Evolutionary conservation across 257 asterid species (phyloP).

Genomic region (Rehmannia glutinosa): DNA sequence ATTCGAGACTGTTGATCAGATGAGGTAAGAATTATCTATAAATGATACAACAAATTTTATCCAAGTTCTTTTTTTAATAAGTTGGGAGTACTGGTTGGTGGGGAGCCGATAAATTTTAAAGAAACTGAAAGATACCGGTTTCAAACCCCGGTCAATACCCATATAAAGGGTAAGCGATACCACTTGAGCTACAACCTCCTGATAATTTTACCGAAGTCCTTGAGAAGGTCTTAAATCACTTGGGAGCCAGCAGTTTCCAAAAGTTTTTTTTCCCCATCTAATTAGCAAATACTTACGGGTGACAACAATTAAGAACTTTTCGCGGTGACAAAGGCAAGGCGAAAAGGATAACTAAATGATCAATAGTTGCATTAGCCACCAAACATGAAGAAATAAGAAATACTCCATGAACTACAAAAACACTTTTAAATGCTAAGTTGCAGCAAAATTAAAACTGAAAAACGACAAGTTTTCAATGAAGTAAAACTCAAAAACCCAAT

Average conservation of each 20-base stretch:
- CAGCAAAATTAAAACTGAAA: background rate
- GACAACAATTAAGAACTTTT: background rate
- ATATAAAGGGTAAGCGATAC: too few relatives aligned
- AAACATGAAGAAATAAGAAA: background rate
- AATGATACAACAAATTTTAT: background rate
- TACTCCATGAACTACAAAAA: background rate
- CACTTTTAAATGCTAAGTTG: background rate
- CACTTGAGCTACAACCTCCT: too few relatives aligned
- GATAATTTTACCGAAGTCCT: too few relatives aligned
- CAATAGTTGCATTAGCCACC: background rate
- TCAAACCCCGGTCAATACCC: too few relatives aligned
- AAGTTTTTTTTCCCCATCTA: background rate
- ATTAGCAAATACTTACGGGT: background rate
- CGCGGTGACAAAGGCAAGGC: background rate
- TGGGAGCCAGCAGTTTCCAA: background rate
- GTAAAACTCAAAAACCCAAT: too few relatives aligned
- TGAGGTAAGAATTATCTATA: background rate
- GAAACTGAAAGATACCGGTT: too few relatives aligned
- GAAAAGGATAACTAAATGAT: background rate
- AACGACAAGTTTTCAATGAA: background rate
- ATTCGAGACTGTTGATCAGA: background rate
- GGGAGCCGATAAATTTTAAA: too few relatives aligned
- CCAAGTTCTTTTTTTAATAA: too few relatives aligned
- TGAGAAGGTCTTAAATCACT: background rate
- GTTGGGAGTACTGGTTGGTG: too few relatives aligned